Conservation (phyloP, 192 early-diverging fungal species). For the Dimargaris xerosporica region DNA sequence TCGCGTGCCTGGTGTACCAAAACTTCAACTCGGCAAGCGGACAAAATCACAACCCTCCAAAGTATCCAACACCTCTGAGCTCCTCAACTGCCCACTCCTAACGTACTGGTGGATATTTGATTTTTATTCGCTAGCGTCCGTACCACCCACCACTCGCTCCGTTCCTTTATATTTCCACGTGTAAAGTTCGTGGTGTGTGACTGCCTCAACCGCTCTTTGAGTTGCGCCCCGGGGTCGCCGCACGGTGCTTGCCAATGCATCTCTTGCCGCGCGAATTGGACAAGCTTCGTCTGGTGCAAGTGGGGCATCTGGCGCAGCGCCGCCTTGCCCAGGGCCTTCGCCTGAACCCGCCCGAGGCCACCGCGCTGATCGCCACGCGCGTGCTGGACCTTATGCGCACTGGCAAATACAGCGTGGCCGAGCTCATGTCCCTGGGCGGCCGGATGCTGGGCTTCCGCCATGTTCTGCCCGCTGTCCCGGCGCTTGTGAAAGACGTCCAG, state of each 20-base stretch:
- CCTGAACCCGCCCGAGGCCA: conserved; percentile 75
- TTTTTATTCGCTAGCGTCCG: no score
- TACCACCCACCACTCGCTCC: no score
- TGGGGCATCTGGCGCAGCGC: conserved; percentile 77
- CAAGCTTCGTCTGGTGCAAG: conserved; percentile 81
- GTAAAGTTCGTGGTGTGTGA: no score
- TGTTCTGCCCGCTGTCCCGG: conserved; percentile 54
- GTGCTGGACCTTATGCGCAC: conserved; percentile 81
- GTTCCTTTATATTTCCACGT: no score
- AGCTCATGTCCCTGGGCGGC: conserved; percentile 77
- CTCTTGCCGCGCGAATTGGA: conserved; percentile 85
- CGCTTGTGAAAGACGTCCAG: conserved; percentile 66
- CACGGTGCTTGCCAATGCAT: conserved; percentile 43
- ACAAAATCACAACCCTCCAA: no score
- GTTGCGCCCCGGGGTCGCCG: no score
- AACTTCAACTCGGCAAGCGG: no score
- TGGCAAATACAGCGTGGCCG: conserved; percentile 69
- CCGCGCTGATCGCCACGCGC: conserved; percentile 77
- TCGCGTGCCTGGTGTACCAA: no score
- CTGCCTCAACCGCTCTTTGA: no score
- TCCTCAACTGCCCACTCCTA: no score
- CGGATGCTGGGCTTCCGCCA: conserved; percentile 75
- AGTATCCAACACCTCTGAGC: no score
- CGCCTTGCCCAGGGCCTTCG: conserved; percentile 75
- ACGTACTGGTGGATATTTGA: no score